Evolutionary conservation across 306 rosid genomes (phyloP).

Genomic region (Malus fusca): DNA sequence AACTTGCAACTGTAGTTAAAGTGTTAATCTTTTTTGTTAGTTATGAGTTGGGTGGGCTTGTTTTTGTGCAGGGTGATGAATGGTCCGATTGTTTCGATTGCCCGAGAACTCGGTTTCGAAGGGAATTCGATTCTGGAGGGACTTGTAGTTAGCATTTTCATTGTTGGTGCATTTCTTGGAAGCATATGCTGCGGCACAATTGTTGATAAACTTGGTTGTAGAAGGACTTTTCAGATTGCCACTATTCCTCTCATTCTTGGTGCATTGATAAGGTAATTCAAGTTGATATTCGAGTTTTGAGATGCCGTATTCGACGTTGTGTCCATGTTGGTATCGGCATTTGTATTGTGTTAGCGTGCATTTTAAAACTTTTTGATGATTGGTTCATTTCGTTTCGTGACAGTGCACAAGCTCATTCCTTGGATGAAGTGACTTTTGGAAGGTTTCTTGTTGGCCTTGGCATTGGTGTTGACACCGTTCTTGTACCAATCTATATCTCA

Average conservation of each 20-base stretch:
- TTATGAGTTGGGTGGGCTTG: not conserved
- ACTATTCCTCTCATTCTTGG: constrained; percentile 78
- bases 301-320: not conserved
- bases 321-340: not conserved
- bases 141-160: constrained; percentile 82
- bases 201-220: constrained; percentile 79
- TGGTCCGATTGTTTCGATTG: constrained; percentile 80
- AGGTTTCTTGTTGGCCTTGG: constrained; percentile 97
- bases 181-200: constrained; percentile 63
- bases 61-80: constrained; percentile 62
- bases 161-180: constrained; percentile 84
- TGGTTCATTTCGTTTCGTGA: constrained; percentile 22
- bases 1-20: not conserved
- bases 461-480: constrained; percentile 83
- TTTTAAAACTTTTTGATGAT: constrained; percentile 7
- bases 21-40: not conserved
- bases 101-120: constrained; percentile 77
- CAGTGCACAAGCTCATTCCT: constrained; percentile 75
- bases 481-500: constrained; percentile 77
- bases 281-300: not conserved
- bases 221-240: constrained; percentile 67
- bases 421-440: constrained; percentile 74
- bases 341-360: not conserved
- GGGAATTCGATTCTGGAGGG: constrained; percentile 80
- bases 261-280: constrained; percentile 54